Percentiles rank a stretch among this genome's conserved stretches.
Conservation (phyloP, 352 stramenopile species). For the Phytopythium mirpurense region DNA sequence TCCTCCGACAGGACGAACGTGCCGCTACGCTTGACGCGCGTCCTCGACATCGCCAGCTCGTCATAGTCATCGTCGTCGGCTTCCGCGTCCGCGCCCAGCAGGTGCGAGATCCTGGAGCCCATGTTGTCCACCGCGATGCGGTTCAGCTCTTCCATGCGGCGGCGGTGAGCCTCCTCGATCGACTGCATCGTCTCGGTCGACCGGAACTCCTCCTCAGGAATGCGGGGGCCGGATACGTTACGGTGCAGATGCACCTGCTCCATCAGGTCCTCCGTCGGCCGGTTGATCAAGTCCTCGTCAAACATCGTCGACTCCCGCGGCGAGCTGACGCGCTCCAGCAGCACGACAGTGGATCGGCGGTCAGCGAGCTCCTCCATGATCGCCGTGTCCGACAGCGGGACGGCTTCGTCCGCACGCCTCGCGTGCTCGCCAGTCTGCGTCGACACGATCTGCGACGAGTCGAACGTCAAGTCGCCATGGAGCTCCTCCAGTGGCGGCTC, state of each 20-base stretch:
- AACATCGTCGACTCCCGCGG: slow-evolving; percentile 26
- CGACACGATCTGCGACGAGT: not conserved
- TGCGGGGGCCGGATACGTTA: slow-evolving; percentile 12
- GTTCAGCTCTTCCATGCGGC: slow-evolving; percentile 71
- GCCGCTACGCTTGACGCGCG: slow-evolving; percentile 40
- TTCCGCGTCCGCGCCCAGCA: slow-evolving; percentile 24
- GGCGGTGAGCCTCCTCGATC: slow-evolving; percentile 43
- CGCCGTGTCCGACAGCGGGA: not conserved
- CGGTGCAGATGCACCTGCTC: slow-evolving; percentile 37
- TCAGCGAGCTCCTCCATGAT: not conserved
- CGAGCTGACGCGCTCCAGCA: slow-evolving; percentile 27
- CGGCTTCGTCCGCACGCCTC: not conserved
- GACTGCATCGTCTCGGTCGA: slow-evolving; percentile 38
- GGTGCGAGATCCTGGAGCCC: slow-evolving; percentile 37
- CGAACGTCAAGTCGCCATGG: slow-evolving; percentile 23
- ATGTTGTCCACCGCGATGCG: slow-evolving; percentile 33
- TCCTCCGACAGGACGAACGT: slow-evolving; percentile 41
- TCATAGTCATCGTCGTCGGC: slow-evolving; percentile 38
- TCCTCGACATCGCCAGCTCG: slow-evolving; percentile 17
- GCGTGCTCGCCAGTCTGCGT: not conserved
- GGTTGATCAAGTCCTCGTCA: slow-evolving; percentile 39
- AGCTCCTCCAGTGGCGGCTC: slow-evolving; percentile 11
- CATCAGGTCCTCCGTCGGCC: slow-evolving; percentile 30
- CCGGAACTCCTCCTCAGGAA: slow-evolving; percentile 32
- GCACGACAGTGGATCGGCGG: slow-evolving; percentile 17